phyloP scores from a whole-genome alignment of 2,329 filamentous ascomycete genomes.

The Nannizzia gypsea region DNA sequence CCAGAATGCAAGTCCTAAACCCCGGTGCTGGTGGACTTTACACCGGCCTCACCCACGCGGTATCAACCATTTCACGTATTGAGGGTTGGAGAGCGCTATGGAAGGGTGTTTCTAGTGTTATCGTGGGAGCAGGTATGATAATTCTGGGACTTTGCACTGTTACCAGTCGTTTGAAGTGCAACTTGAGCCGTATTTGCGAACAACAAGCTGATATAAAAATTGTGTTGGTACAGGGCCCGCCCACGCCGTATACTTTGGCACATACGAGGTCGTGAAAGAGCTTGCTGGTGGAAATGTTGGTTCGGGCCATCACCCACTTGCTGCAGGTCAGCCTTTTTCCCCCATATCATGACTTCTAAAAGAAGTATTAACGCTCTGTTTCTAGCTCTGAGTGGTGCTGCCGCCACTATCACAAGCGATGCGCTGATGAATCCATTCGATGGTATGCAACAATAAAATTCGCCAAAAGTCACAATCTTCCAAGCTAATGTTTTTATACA shows the following conservation, averaged over 20 bases:
- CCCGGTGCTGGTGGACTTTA: conserved; percentile 70
- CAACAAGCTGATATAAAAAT: neutral
- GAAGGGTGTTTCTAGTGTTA: conserved; percentile 92
- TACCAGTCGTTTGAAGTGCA: neutral
- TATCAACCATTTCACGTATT: conserved; percentile 77
- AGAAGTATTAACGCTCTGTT: conserved; percentile 3
- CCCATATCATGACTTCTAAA: neutral
- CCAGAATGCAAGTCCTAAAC: conserved; percentile 93
- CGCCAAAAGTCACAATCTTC: neutral
- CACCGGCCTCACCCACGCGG: conserved; percentile 80
- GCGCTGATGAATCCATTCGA: conserved; percentile 99
- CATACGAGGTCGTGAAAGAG: conserved; percentile 95
- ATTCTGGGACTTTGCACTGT: neutral
- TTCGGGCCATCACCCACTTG: conserved; percentile 76
- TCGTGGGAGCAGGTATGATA: conserved; percentile 74
- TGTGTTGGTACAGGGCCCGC: conserved; percentile 57
- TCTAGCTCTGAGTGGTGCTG: conserved; percentile 78
- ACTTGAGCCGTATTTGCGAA: neutral
- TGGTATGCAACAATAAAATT: conserved; percentile 45
- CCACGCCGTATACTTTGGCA: conserved; percentile 96
- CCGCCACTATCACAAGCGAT: conserved; percentile 92
- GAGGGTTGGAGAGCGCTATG: conserved; percentile 88
- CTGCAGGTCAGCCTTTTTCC: conserved; percentile 55
- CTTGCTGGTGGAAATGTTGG: conserved; percentile 82
- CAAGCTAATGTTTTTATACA: conserved; percentile 28